A percentile compares a stretch with the other conserved stretches of the same genome.
Conservation (phyloP, 768 basidiomycete species). For the Grammothele lineata region DNA sequence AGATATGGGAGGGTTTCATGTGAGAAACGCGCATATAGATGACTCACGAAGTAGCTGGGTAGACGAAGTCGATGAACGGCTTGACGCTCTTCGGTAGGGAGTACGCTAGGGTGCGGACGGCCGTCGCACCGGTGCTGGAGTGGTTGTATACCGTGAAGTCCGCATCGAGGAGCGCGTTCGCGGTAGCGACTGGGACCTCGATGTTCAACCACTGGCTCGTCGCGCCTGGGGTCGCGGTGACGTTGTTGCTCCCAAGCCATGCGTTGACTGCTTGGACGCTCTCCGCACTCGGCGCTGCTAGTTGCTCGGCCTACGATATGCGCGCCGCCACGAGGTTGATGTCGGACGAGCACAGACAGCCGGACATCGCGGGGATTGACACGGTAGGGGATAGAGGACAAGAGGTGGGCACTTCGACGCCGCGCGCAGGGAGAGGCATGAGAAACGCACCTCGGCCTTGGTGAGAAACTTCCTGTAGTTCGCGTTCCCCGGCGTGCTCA, state of each 20-base stretch:
- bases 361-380: neutral
- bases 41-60: conserved; percentile 24
- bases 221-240: conserved; percentile 21
- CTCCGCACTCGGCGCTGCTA: conserved; percentile 21
- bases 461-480: conserved; percentile 34
- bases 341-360: neutral
- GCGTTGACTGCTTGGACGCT: conserved; percentile 20
- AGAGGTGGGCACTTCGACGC: neutral
- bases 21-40: too few species aligned
- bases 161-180: conserved; percentile 30
- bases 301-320: conserved; percentile 25
- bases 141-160: conserved; percentile 31
- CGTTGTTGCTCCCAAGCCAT: conserved; percentile 21
- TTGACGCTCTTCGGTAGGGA: conserved; percentile 31
- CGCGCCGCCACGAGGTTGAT: too few species aligned
- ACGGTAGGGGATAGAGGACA: neutral
- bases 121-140: conserved; percentile 21
- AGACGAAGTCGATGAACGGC: conserved; percentile 27
- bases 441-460: conserved; percentile 30
- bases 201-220: conserved; percentile 33
- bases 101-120: conserved; percentile 32
- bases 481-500: conserved; percentile 32
- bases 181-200: conserved; percentile 26
- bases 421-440: too few species aligned
- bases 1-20: too few species aligned